phyloP scores from a whole-genome alignment of 1,139 yeast species.

The Taphrina pruni region DNA sequence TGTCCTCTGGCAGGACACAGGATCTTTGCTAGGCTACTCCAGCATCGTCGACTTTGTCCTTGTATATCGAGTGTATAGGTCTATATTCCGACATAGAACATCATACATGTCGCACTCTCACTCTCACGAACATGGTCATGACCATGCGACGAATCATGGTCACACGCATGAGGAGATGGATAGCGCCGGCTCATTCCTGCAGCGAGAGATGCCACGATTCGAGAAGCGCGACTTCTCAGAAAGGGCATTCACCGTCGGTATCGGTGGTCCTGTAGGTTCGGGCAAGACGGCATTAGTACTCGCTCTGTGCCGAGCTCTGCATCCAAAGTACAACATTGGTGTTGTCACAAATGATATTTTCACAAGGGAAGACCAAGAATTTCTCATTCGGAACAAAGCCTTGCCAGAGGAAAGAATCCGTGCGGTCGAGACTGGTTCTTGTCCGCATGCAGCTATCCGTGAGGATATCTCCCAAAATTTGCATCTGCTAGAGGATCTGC shows the following conservation, averaged over 20 bases:
- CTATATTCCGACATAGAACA: too few relatives aligned
- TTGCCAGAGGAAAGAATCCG: constrained; percentile 41
- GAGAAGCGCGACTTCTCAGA: constrained; percentile 39
- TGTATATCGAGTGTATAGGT: too few relatives aligned
- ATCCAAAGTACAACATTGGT: constrained; percentile 35
- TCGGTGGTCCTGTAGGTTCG: constrained; percentile 44
- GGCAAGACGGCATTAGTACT: constrained; percentile 44
- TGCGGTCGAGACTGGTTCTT: constrained; percentile 44
- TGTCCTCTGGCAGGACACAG: neutral
- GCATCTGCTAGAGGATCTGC: constrained; percentile 42
- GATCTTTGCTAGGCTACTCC: neutral
- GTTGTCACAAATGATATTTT: constrained; percentile 44
- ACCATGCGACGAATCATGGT: constrained; percentile 18
- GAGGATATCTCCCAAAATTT: constrained; percentile 43
- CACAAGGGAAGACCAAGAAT: constrained; percentile 43
- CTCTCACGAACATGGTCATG: constrained; percentile 18
- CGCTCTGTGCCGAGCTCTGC: constrained; percentile 39
- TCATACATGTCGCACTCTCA: constrained; percentile 9
- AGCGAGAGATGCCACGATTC: constrained; percentile 40
- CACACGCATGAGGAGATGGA: constrained; percentile 38
- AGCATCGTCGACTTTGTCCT: neutral
- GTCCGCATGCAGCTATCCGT: constrained; percentile 45
- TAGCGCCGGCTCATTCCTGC: constrained; percentile 40
- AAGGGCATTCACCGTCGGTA: constrained; percentile 43
- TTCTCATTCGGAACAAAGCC: constrained; percentile 43